A percentile compares a stretch with the other conserved stretches of the same genome.
Conservation (phyloP, 1,139 yeast species). For the Yamadazyma friedrichii region DNA sequence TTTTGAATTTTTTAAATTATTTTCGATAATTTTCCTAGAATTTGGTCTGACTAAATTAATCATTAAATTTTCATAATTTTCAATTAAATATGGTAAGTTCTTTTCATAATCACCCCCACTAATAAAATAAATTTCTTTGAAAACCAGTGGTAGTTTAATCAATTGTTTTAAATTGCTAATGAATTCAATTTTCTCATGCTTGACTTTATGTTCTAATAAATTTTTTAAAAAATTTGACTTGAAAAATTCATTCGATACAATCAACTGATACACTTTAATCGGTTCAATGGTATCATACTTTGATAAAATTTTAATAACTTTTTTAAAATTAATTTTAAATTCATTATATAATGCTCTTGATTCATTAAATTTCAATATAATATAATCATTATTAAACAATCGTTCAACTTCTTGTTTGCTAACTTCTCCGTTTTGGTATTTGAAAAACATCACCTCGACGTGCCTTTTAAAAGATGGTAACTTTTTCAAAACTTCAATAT, state of each 20-base stretch:
- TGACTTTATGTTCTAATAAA: background rate
- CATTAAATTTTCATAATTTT: constrained; percentile 41
- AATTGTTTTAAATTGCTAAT: constrained; percentile 1
- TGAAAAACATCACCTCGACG: constrained; percentile 24
- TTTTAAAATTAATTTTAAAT: constrained; percentile 8
- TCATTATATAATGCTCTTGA: background rate
- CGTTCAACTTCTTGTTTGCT: background rate
- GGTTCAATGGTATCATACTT: constrained; percentile 10
- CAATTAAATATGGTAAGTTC: constrained; percentile 27
- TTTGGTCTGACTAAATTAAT: constrained; percentile 39
- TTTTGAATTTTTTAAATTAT: constrained; percentile 30
- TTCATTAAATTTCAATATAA: constrained; percentile 11
- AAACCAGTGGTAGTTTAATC: constrained; percentile 16
- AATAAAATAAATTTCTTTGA: constrained; percentile 39
- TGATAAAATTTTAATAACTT: background rate
- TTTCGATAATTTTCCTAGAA: constrained; percentile 31
- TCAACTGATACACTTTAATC: constrained; percentile 32
- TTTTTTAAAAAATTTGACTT: constrained; percentile 18
- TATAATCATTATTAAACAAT: constrained; percentile 15
- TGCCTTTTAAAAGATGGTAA: constrained; percentile 39
- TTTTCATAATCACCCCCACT: constrained; percentile 29
- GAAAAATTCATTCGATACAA: constrained; percentile 22
- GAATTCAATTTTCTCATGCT: background rate
- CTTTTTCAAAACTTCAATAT: constrained; percentile 26
- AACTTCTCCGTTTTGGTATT: constrained; percentile 12